Evolutionary conservation across 2,329 filamentous ascomycete genomes (phyloP).

Genomic region (Phoma sp.): DNA sequence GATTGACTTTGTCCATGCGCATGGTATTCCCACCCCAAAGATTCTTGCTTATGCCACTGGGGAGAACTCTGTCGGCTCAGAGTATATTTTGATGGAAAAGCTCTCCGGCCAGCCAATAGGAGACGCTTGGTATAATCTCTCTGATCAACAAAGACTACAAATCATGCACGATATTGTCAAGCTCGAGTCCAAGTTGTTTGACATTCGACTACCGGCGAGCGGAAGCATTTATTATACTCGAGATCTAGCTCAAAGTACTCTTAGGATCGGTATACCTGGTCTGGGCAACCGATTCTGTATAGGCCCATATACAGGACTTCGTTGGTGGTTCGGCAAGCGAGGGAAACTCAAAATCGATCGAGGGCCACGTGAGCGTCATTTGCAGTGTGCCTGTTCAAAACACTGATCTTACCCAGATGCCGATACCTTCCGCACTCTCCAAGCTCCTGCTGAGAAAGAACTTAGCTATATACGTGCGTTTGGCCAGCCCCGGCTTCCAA

Average conservation of each 20-base stretch:
- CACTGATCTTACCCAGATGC: neutral
- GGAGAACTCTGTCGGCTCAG: slow-evolving; percentile 47
- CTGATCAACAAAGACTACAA: slow-evolving; percentile 27
- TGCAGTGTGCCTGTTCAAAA: too few species aligned
- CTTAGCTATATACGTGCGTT: slow-evolving; percentile 35
- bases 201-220: slow-evolving; percentile 36
- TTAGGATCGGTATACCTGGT: slow-evolving; percentile 8
- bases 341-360: slow-evolving; percentile 29
- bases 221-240: slow-evolving; percentile 41
- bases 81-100: slow-evolving; percentile 51
- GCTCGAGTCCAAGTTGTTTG: slow-evolving; percentile 35
- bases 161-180: slow-evolving; percentile 37
- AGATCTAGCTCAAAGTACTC: slow-evolving; percentile 21
- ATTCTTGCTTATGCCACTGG: slow-evolving; percentile 44
- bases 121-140: slow-evolving; percentile 39
- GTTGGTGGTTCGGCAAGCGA: slow-evolving; percentile 42
- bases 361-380: slow-evolving; percentile 40
- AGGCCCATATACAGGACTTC: slow-evolving; percentile 37
- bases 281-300: slow-evolving; percentile 31
- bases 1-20: slow-evolving; percentile 39
- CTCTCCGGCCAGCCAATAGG: slow-evolving; percentile 42
- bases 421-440: slow-evolving; percentile 30
- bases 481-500: slow-evolving; percentile 39
- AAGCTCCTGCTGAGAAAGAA: slow-evolving; percentile 43
- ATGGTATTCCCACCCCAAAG: slow-evolving; percentile 46